Percentiles rank a stretch among this genome's conserved stretches.
Evolutionary conservation across 176 grass and related monocot species (phyloP).

Genomic region (Pharus latifolius): DNA sequence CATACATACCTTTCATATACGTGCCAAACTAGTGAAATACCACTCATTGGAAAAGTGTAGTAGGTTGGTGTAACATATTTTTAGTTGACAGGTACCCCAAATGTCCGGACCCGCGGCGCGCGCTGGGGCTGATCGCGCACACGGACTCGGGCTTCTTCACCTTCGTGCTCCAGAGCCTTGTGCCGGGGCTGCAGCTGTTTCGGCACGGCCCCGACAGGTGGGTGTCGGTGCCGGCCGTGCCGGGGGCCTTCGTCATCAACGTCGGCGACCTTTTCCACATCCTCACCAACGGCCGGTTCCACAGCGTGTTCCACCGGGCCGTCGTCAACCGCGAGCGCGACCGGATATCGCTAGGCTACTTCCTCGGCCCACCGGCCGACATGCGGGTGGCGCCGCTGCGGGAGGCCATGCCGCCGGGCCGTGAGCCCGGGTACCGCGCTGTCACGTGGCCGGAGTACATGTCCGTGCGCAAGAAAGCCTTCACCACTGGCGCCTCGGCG

Average conservation of each 20-base stretch:
- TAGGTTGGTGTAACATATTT: background rate
- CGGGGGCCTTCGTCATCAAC: slow-evolving; percentile 64
- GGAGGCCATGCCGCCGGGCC: slow-evolving; percentile 20
- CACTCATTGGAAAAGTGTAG: too few species aligned
- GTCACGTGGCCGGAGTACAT: slow-evolving; percentile 95
- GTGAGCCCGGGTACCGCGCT: slow-evolving; percentile 45
- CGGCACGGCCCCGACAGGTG: slow-evolving; percentile 39
- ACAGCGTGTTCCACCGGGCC: slow-evolving; percentile 81
- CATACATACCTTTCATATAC: background rate
- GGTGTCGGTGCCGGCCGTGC: slow-evolving; percentile 60
- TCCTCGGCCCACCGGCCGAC: slow-evolving; percentile 49
- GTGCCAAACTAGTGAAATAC: too few species aligned
- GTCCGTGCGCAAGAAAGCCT: slow-evolving; percentile 58
- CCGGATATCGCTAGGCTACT: slow-evolving; percentile 67
- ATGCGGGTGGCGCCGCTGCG: slow-evolving; percentile 49
- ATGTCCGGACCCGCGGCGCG: slow-evolving; percentile 81
- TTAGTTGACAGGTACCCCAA: slow-evolving; percentile 51
- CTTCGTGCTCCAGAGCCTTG: slow-evolving; percentile 72
- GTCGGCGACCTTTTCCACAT: slow-evolving; percentile 90
- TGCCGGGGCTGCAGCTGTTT: slow-evolving; percentile 83
- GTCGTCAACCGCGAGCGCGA: slow-evolving; percentile 63
- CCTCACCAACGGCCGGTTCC: slow-evolving; percentile 78
- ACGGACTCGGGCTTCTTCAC: slow-evolving; percentile 96
- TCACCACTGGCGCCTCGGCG: slow-evolving; percentile 43
- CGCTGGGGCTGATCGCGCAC: slow-evolving; percentile 82